Evolutionary conservation across 352 stramenopile genomes (phyloP).

Genomic region (Globisporangium orthogonon): DNA sequence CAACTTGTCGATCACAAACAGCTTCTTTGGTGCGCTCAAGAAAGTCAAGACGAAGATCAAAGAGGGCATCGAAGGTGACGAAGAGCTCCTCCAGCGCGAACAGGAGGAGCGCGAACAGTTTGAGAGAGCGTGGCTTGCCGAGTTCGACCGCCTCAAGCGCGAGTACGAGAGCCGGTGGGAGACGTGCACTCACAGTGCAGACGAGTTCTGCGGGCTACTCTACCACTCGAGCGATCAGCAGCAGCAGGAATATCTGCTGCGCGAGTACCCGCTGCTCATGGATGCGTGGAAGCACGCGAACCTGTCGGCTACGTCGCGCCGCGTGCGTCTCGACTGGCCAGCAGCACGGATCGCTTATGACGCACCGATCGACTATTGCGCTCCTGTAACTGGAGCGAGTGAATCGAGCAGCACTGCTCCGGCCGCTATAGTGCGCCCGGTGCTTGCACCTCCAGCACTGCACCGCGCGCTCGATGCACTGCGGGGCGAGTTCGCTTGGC

Average conservation of each 20-base stretch:
- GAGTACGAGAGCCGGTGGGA: conserved; percentile 50
- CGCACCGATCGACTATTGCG: conserved; percentile 14
- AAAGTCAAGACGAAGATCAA: conserved; percentile 59
- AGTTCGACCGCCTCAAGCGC: conserved; percentile 42
- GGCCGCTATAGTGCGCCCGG: neutral
- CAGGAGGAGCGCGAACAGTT: conserved; percentile 42
- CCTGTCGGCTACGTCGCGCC: conserved; percentile 7
- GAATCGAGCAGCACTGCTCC: neutral
- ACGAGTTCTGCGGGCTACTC: conserved; percentile 62
- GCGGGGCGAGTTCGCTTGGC: conserved; percentile 43
- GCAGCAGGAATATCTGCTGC: conserved; percentile 33
- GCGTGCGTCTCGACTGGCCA: conserved; percentile 37
- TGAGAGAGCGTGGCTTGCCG: conserved; percentile 46
- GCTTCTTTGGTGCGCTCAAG: conserved; percentile 38
- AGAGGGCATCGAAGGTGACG: conserved; percentile 41
- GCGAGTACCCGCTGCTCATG: conserved; percentile 56
- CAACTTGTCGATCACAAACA: conserved; percentile 19
- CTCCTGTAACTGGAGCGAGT: neutral
- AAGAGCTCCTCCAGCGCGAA: conserved; percentile 24
- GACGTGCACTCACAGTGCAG: conserved; percentile 56
- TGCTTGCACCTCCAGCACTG: conserved; percentile 26
- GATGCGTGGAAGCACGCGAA: conserved; percentile 36
- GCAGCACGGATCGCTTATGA: conserved; percentile 15
- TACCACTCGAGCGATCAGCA: conserved; percentile 44
- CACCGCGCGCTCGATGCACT: conserved; percentile 22